Evolutionary conservation across 2,329 filamentous ascomycete genomes (phyloP).

Genomic region (Stagonosporopsis cucurbitacearum): DNA sequence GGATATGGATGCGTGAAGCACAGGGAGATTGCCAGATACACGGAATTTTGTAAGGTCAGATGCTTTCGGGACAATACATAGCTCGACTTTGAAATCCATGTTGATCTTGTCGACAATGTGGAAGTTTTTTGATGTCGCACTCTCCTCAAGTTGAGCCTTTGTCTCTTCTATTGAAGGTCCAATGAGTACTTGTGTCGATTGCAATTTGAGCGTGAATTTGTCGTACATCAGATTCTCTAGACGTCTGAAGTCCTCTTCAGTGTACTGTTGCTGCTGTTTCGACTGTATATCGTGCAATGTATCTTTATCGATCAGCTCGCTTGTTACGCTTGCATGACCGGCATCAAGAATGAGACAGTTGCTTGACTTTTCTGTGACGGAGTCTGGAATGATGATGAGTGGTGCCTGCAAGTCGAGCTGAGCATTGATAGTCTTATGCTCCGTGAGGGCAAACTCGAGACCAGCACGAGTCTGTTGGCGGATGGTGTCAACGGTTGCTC

Average conservation of each 20-base stretch:
- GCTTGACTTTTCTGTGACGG: conserved; percentile 78
- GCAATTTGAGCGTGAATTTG: conserved; percentile 89
- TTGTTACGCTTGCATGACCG: conserved; percentile 92
- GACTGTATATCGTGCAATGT: conserved; percentile 88
- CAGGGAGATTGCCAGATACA: conserved; percentile 87
- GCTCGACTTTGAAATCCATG: conserved; percentile 94
- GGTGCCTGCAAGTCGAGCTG: conserved; percentile 95
- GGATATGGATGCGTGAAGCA: conserved; percentile 89
- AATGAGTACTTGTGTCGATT: conserved; percentile 94
- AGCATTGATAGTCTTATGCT: conserved; percentile 97
- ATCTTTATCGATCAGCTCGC: conserved; percentile 90
- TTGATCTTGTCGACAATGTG: conserved; percentile 98
- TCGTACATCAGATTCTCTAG: conserved; percentile 97
- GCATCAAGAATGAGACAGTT: conserved; percentile 95
- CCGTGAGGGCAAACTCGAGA: conserved; percentile 92
- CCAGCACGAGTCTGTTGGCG: conserved; percentile 95
- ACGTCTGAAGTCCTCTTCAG: conserved; percentile 83
- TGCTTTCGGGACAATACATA: conserved; percentile 95
- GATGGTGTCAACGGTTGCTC: conserved; percentile 92
- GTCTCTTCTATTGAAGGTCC: conserved; percentile 92
- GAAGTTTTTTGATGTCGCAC: conserved; percentile 72
- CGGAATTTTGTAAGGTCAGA: conserved; percentile 91
- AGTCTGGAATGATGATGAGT: conserved; percentile 94
- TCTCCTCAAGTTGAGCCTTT: conserved; percentile 76
- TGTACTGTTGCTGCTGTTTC: conserved; percentile 87